A percentile compares a stretch with the other conserved stretches of the same genome.
Conservation (phyloP, 2,329 filamentous ascomycete genomes). For the Balansia obtecta region DNA sequence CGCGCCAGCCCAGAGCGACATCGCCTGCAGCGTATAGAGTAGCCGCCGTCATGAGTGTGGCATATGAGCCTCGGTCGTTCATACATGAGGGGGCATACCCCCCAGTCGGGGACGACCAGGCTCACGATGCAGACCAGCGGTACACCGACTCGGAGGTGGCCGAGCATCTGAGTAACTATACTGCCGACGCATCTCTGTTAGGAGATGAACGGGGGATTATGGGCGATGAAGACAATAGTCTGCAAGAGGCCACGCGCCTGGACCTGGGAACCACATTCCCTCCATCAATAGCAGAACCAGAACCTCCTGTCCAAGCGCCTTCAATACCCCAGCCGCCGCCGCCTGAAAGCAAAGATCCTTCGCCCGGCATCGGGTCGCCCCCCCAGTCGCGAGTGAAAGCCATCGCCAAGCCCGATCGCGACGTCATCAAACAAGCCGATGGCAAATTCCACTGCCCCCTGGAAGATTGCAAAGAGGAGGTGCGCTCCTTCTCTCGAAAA, state of each 20-base stretch:
- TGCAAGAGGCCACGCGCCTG: conserved; percentile 26
- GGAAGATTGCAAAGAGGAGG: conserved; percentile 52
- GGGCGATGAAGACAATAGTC: conserved; percentile 23
- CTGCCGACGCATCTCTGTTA: conserved; percentile 19
- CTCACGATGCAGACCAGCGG: conserved; percentile 27
- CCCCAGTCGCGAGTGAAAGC: conserved; percentile 33
- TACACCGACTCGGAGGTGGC: conserved; percentile 31
- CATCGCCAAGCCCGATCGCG: conserved; percentile 46
- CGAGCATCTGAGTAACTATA: conserved; percentile 31
- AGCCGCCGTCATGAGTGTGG: conserved; percentile 33
- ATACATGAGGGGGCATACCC: conserved; percentile 36
- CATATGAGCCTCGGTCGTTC: conserved; percentile 37
- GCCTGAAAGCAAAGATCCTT: conserved; percentile 22
- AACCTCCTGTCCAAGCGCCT: conserved; percentile 16
- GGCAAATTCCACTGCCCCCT: conserved; percentile 70
- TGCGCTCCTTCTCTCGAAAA: conserved; percentile 60
- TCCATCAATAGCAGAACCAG: conserved; percentile 20
- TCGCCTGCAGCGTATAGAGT: conserved; percentile 10
- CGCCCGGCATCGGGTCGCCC: conserved; percentile 20
- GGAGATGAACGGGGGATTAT: conserved; percentile 19
- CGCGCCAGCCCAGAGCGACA: conserved; percentile 5
- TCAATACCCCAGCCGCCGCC: conserved; percentile 19
- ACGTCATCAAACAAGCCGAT: conserved; percentile 48
- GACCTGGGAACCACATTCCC: conserved; percentile 25
- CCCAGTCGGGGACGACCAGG: conserved; percentile 31